These are phyloP conservation scores for Toxicodendron radicans DNA, from an alignment of 345 rosid genomes.

Conservation along the genomic window DNA sequence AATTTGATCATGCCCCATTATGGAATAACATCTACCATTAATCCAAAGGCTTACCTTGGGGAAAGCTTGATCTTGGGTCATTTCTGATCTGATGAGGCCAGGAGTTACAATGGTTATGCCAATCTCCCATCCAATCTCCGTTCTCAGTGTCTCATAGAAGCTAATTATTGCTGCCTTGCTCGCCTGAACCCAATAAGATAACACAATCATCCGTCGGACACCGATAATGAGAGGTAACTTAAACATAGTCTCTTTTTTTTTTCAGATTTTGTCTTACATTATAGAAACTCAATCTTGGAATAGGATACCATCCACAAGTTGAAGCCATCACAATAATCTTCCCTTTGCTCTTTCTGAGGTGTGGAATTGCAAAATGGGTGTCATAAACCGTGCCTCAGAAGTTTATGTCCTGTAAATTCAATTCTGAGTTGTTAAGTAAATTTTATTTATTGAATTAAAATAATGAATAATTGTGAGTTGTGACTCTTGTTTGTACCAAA, in stretches of 20 bases:
- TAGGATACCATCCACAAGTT: slow-evolving; percentile 20
- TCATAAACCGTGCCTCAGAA: slow-evolving; percentile 30
- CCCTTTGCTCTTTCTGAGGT: slow-evolving; percentile 31
- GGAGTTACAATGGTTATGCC: slow-evolving; percentile 34
- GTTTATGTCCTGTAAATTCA: slow-evolving; percentile 15
- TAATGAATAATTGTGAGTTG: neutral
- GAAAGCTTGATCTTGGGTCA: slow-evolving; percentile 4
- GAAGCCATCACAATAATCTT: slow-evolving; percentile 33
- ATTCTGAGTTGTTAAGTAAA: too few species aligned
- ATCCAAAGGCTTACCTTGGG: neutral
- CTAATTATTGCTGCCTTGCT: slow-evolving; percentile 51
- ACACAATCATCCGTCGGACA: neutral
- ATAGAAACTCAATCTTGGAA: slow-evolving; percentile 33
- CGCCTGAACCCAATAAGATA: slow-evolving; percentile 30
- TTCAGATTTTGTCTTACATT: slow-evolving; percentile 15
- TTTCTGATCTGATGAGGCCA: slow-evolving; percentile 34
- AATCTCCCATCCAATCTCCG: slow-evolving; percentile 26
- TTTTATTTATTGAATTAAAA: too few species aligned
- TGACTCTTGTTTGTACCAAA: too few species aligned
- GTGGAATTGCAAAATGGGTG: slow-evolving; percentile 31
- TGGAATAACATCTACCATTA: neutral
- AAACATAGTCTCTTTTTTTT: too few species aligned
- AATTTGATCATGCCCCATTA: too few species aligned
- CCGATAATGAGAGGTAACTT: neutral
- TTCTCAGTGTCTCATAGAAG: slow-evolving; percentile 35